Evolutionary conservation across 2,329 filamentous ascomycete genomes (phyloP).

Genomic region (Amauroascus niger): DNA sequence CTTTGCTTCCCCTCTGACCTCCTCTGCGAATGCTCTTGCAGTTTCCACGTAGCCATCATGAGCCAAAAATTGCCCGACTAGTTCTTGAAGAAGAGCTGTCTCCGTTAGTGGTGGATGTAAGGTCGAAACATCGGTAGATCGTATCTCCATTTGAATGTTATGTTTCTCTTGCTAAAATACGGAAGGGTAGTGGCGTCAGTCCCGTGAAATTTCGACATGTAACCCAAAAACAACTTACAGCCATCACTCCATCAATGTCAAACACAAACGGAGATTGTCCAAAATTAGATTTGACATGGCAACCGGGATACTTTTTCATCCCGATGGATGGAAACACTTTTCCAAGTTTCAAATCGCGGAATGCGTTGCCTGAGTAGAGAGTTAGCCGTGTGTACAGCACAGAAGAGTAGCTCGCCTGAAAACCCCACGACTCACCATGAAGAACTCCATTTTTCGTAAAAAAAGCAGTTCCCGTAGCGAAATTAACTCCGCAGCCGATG

Average conservation of each 20-base stretch:
- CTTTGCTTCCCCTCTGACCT: conserved; percentile 63
- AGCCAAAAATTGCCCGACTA: conserved; percentile 80
- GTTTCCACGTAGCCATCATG: conserved; percentile 96
- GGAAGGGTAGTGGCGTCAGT: background rate
- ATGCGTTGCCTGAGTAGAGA: conserved; percentile 45
- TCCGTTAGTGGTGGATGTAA: conserved; percentile 60
- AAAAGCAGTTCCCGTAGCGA: conserved; percentile 51
- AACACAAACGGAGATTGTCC: conserved; percentile 70
- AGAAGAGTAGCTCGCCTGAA: background rate
- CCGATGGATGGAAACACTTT: conserved; percentile 49
- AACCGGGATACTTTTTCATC: conserved; percentile 53
- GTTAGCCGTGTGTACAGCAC: conserved; percentile 8
- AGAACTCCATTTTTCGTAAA: conserved; percentile 56
- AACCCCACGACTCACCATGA: conserved; percentile 38
- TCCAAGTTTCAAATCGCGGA: conserved; percentile 37
- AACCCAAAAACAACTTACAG: conserved; percentile 43
- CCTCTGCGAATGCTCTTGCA: conserved; percentile 74
- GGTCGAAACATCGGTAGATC: conserved; percentile 46
- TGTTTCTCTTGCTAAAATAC: conserved; percentile 49
- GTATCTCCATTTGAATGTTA: conserved; percentile 54
- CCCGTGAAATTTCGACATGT: background rate
- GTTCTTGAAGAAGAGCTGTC: conserved; percentile 66
- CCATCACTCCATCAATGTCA: conserved; percentile 80
- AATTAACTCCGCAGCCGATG: conserved; percentile 57
- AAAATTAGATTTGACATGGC: conserved; percentile 53